Evolutionary conservation across 352 stramenopile species (phyloP), one percentile per base, ranked within the genome.

Genomic region (Hyaloperonospora brassicae): DNA sequence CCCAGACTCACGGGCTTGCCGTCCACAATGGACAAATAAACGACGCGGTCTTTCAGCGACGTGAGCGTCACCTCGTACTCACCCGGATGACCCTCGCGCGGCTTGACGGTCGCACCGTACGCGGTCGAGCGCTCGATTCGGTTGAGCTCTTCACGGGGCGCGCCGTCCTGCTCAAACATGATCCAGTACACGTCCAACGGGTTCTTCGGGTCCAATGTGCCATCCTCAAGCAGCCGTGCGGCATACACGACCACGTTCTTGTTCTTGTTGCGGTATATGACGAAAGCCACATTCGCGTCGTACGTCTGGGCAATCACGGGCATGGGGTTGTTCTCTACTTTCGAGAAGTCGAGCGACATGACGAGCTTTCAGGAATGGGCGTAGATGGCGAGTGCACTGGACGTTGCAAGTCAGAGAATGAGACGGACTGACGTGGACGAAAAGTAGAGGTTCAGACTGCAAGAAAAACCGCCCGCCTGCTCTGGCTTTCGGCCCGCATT

Each of bases 221-320:
- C 84, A 46, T 92, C 80, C 39, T 67, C 80, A 34, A 71, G 64
- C 47, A 89, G 50, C 55, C 77, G 81, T 50, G 59, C 81, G 14
- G 84, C 56, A 70, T 94, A 94, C 45, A 89, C 79, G 22, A 94
- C 84, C 25, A 92, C 82, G 49, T 94, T 94, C 68, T 87, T 87
- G 73, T 94, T 94, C 78, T 92, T 94, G 75, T 92, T 92, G 69
- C 84, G 84, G 76, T 94, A 88, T 48, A 94, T 74, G 14, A 86
- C 78, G 59, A 94, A 94, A 22, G 73, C 78, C 34, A 84, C 70
- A 61, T 94, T 86, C 22, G 72, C 41, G 64, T 92, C 79, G 65
- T 79, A 61, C 59, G 88, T 87, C 47, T 87, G 77, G 23, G 71
- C 70, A 60, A 93, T 77, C 23, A 84, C 48, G 40, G 77, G 76